phyloP scores from a whole-genome alignment of 768 basidiomycete genomes.

The Leccinum broughii region DNA sequence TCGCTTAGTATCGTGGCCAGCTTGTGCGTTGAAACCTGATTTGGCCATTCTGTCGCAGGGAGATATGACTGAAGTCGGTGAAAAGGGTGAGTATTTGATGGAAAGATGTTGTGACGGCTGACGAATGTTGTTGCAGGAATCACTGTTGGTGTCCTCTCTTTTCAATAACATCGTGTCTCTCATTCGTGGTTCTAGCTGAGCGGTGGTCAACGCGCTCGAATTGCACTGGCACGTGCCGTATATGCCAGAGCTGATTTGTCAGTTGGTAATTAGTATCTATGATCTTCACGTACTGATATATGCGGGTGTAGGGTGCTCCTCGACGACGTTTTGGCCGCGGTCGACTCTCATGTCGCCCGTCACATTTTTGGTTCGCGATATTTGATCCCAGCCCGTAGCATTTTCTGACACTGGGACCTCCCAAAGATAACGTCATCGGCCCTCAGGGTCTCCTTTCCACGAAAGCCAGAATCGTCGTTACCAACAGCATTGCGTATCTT shows the following conservation, averaged over 20 bases:
- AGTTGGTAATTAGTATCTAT: slow-evolving; percentile 19
- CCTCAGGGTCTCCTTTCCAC: slow-evolving; percentile 78
- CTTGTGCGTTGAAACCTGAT: slow-evolving; percentile 85
- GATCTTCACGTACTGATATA: background rate
- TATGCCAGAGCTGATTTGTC: slow-evolving; percentile 91
- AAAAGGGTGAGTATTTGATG: slow-evolving; percentile 56
- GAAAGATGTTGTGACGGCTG: background rate
- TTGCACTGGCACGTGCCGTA: slow-evolving; percentile 84
- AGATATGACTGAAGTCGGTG: slow-evolving; percentile 83
- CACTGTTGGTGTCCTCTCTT: slow-evolving; percentile 44
- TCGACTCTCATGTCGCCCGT: slow-evolving; percentile 84
- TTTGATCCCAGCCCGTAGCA: background rate
- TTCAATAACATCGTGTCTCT: slow-evolving; percentile 14
- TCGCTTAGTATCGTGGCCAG: slow-evolving; percentile 32
- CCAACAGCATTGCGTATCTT: slow-evolving; percentile 85
- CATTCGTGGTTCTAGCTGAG: slow-evolving; percentile 49
- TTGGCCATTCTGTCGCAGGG: slow-evolving; percentile 77
- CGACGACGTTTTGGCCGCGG: slow-evolving; percentile 87
- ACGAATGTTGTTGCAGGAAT: slow-evolving; percentile 40
- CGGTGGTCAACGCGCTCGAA: slow-evolving; percentile 82
- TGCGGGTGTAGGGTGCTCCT: slow-evolving; percentile 58
- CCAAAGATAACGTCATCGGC: slow-evolving; percentile 78
- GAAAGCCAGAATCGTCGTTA: slow-evolving; percentile 85
- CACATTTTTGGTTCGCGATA: slow-evolving; percentile 69
- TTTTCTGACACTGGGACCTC: slow-evolving; percentile 5